Percentiles rank a stretch among this genome's conserved stretches.
These are phyloP conservation scores for Cryomyces antarcticus DNA, from an alignment of 495 filamentous ascomycete species.

Conservation along the genomic window DNA sequence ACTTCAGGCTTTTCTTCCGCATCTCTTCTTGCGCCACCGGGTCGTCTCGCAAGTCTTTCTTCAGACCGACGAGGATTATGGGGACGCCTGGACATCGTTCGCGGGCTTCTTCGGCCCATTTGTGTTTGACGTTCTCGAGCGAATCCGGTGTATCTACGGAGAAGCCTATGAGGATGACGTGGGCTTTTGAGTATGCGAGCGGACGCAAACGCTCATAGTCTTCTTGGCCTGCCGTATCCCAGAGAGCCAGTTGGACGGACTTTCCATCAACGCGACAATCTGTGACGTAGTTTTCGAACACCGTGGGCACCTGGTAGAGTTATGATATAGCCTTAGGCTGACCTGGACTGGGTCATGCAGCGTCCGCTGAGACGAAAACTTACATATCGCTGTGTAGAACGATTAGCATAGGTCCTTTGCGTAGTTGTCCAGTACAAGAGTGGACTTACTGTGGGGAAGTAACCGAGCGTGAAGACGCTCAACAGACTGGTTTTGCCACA, in stretches of 20 bases:
- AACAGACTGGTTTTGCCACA: slow-evolving; percentile 96
- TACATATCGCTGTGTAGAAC: slow-evolving; percentile 9
- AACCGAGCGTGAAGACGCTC: slow-evolving; percentile 94
- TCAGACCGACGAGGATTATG: slow-evolving; percentile 90
- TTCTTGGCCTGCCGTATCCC: slow-evolving; percentile 29
- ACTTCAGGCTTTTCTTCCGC: slow-evolving; percentile 79
- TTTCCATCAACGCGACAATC: slow-evolving; percentile 28
- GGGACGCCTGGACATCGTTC: slow-evolving; percentile 86
- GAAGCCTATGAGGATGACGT: slow-evolving; percentile 94
- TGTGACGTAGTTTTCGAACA: slow-evolving; percentile 28
- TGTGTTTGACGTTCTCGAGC: slow-evolving; percentile 94
- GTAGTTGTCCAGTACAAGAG: not conserved
- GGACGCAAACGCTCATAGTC: slow-evolving; percentile 56
- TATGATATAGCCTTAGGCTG: not conserved
- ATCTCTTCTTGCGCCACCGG: slow-evolving; percentile 89
- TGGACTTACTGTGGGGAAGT: slow-evolving; percentile 85
- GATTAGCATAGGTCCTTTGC: not conserved
- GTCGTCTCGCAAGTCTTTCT: slow-evolving; percentile 94
- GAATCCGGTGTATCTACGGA: slow-evolving; percentile 91
- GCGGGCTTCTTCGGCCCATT: slow-evolving; percentile 96
- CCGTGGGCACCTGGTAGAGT: slow-evolving; percentile 13
- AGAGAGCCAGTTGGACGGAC: slow-evolving; percentile 26
- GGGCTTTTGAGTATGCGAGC: slow-evolving; percentile 89
- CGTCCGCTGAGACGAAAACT: not conserved
- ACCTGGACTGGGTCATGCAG: not conserved